Evolutionary conservation across 495 filamentous ascomycete genomes (phyloP), one percentile per base, ranked within the genome.

Genomic region (Neurospora hispaniola): DNA sequence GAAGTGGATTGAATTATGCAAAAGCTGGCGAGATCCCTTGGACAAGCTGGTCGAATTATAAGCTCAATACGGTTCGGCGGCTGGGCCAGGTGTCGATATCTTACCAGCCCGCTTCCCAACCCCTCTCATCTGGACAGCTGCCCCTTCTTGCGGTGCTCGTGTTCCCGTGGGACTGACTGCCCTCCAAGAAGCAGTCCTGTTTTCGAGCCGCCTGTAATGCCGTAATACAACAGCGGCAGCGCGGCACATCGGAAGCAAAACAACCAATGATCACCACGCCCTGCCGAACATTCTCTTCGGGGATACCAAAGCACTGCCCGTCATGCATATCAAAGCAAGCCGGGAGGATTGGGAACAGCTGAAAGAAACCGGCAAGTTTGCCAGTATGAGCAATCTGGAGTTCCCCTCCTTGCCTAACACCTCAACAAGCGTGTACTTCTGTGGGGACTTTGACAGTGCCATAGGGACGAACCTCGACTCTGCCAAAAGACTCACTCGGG

Each of bases 191-290:
- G 20, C 69, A 71, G 71, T 73, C 27, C 41, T 23, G 40, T 69
- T 41, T 48, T 71, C 74, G 39, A 42, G 42, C 54, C 69, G 69
- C 59, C 23, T 70, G 69, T 69, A 48, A 14, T 75, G 71, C 69
- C 59, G 76, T 77, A 43, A 72, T 73, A 77, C 76, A 72, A 48
- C 76, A 77, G 76, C 71, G 44, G 62, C 70, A 71, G 42, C 44
- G 72, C 76, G 72, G 76, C 74, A 77, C 72, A 71, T 71, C 71
- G 74, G 48, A 43, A n/a, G 62, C 62, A 54, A 18, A 54, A 8
- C 62, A 35, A 62, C 76, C 76, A 77, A 77, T 77, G 69, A 69
- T 20, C 46, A 70, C 62, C 42, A 72, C 68, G 62, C 11, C 31
- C 73, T 23, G 73, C 39, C 70, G 46, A 16, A 38, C 10, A 66